A percentile compares a stretch with the other conserved stretches of the same genome.
Conservation (phyloP, 2,329 filamentous ascomycete species). For the Penicillium sp. region DNA sequence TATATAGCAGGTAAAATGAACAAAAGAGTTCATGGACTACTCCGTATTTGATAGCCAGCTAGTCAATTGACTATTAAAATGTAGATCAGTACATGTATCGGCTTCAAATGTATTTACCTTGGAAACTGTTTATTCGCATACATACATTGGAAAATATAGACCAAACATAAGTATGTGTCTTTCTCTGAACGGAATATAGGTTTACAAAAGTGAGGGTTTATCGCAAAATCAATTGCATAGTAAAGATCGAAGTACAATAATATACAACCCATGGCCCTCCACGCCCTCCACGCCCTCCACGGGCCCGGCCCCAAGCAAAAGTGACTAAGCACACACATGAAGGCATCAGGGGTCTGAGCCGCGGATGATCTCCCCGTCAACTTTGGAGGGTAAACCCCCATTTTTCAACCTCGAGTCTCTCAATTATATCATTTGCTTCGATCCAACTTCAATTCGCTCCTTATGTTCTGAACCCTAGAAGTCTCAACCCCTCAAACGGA, state of each 20-base stretch:
- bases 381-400: neutral
- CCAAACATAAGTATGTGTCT: no score
- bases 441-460: constrained; percentile 19
- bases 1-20: neutral
- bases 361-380: constrained; percentile 6
- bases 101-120: no score
- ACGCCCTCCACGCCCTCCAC: no score
- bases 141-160: neutral
- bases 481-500: constrained; percentile 6
- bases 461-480: constrained; percentile 16
- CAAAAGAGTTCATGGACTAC: no score
- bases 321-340: constrained; percentile 21
- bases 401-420: neutral
- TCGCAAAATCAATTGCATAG: neutral
- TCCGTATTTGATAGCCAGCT: neutral
- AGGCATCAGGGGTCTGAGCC: constrained; percentile 15
- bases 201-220: neutral
- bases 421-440: neutral
- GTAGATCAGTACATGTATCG: no score
- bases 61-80: no score
- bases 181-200: neutral
- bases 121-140: no score
- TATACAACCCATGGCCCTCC: no score
- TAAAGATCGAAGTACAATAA: neutral
- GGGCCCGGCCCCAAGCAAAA: neutral